Base-by-base conservation (phyloP, 805 yeast species). In the Metschnikowia aberdeeniae region DNA sequence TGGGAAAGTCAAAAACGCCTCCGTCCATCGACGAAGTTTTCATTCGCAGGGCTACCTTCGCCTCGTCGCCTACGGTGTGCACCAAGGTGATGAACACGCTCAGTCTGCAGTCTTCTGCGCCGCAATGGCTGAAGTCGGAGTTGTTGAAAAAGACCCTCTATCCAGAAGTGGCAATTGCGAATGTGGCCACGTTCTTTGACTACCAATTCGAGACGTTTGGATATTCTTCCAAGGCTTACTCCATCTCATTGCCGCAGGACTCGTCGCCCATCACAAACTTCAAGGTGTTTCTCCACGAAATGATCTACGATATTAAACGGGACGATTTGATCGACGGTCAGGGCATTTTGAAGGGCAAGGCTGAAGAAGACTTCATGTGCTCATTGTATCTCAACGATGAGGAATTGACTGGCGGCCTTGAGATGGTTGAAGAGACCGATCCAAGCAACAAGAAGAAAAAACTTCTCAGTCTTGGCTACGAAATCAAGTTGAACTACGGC, bases 191-290 rank as follows among this genome's bases (percentile, higher is more conserved):
- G 12, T 54, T 70, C 40, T 66, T 69, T 47, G 72, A 70, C 32
- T 70, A 67, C 52, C 58, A 58, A 40, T 62, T 72, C 34, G 63
- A 63, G 17, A 71, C 80, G 12, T 52, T 64, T 27, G 64, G 60
- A 36, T 60, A 61, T 43, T 64, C 63, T 17, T 60, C 68, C 1
- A 57, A 66, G 13, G 66, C 73, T 9, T 75, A 67, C 53, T 53
- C 80, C 5, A 50, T 79, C 20, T 67, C 69, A 12, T 60, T 82
- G 42, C 81, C 84, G 10, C 60, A 70, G 10, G 73, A 69, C 34
- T 45, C 67, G 12, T 64, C 66, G 36, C 75, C 77, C 33, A 72
- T 73, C 29, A 71, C 80, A 1, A 62, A 68, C 24, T 62, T 82
- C 42, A 69, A 74, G 50, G 72, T 70, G 40, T 55, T 63, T 27